These are phyloP conservation scores for Beauveria sp. DNA, from an alignment of 2,329 filamentous ascomycete species.

Conservation along the genomic window DNA sequence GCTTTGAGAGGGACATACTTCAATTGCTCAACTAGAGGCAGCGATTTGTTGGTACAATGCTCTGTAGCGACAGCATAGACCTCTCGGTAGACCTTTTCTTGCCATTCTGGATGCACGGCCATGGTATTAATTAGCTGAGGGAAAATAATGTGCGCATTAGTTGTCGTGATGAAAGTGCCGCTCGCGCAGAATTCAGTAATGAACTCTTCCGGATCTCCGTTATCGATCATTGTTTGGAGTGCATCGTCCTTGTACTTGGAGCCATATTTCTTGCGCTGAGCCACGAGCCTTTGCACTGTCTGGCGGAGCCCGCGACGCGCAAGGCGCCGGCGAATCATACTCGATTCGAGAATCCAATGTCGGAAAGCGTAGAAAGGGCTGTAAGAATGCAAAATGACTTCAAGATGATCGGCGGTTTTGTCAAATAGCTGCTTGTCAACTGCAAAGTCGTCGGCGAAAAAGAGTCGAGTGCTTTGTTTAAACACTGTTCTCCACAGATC, in stretches of 20 bases:
- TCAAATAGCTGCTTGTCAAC: not conserved
- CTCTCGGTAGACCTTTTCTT: not conserved
- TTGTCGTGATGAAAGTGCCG: not conserved
- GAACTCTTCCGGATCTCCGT: not conserved
- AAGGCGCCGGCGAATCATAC: not conserved
- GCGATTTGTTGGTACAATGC: not conserved
- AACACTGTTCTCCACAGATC: not conserved
- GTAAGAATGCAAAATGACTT: not conserved
- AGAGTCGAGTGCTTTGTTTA: not conserved
- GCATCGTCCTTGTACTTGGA: not conserved
- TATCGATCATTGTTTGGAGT: not conserved
- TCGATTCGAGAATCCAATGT: not conserved
- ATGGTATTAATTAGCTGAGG: not conserved
- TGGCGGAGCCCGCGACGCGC: not conserved
- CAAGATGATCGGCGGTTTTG: not conserved
- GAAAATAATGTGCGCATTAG: not conserved
- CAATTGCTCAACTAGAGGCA: slow-evolving; percentile 12
- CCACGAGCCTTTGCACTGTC: not conserved
- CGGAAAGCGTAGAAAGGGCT: not conserved
- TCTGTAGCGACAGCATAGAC: not conserved
- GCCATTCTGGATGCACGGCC: not conserved
- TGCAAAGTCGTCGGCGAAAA: not conserved
- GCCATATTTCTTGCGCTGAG: not conserved
- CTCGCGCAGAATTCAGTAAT: not conserved
- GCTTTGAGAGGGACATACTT: slow-evolving; percentile 9